A percentile compares a stretch with the other conserved stretches of the same genome.
Conservation (phyloP, 495 filamentous ascomycete genomes). For the Lasiosphaeris hirsuta region DNA sequence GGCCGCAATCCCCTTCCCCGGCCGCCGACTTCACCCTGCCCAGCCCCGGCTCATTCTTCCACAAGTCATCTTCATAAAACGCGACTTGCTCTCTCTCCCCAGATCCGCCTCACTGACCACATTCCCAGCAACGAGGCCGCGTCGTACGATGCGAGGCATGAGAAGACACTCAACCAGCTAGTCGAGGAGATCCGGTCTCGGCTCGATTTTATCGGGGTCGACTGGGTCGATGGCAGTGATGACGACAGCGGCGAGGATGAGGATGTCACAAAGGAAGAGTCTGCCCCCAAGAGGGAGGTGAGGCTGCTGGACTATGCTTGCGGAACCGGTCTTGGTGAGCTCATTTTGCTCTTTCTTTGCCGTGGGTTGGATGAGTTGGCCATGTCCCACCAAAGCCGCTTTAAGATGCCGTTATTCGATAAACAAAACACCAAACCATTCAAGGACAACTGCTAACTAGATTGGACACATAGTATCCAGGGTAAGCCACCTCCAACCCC, state of each 20-base stretch:
- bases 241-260: constrained; percentile 30
- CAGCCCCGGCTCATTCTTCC: neutral
- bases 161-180: constrained; percentile 36
- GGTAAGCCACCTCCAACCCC: too few relatives aligned
- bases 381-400: too few relatives aligned
- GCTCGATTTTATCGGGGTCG: constrained; percentile 60
- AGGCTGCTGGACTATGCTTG: constrained; percentile 73
- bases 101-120: neutral
- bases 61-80: neutral
- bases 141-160: constrained; percentile 39
- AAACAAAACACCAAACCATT: too few relatives aligned
- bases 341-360: constrained; percentile 15
- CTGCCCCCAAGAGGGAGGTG: constrained; percentile 43
- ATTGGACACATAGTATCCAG: too few relatives aligned
- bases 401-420: too few relatives aligned
- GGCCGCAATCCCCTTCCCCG: constrained; percentile 17
- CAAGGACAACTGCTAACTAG: too few relatives aligned
- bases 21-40: neutral
- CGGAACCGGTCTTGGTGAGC: constrained; percentile 58
- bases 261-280: constrained; percentile 27
- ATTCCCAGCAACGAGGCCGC: constrained; percentile 36
- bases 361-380: too few relatives aligned
- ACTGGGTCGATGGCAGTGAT: constrained; percentile 43
- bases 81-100: too few relatives aligned
- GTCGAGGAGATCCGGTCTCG: constrained; percentile 47